These are phyloP conservation scores for Lachnellula cervina DNA, from an alignment of 2,329 filamentous ascomycete genomes.

Conservation along the genomic window DNA sequence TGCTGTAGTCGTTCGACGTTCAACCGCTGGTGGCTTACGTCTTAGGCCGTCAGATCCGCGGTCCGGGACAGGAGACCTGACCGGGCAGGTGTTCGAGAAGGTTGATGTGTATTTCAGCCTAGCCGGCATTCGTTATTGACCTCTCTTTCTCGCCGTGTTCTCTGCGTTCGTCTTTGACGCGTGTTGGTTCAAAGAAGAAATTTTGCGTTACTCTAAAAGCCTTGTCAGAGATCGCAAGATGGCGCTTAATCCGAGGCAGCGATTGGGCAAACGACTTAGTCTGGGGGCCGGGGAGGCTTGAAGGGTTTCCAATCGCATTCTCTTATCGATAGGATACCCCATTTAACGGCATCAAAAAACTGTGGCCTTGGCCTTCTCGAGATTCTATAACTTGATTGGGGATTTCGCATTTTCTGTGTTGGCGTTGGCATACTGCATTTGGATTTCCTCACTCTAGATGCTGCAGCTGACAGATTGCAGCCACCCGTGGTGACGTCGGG, in stretches of 20 bases:
- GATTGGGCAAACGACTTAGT: conserved; percentile 10
- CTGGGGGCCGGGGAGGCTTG: conserved; percentile 6
- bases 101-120: too few species aligned
- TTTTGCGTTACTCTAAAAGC: background rate
- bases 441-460: conserved; percentile 10
- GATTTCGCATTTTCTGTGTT: background rate
- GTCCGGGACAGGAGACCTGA: too few species aligned
- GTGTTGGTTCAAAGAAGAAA: too few species aligned
- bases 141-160: too few species aligned
- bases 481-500: conserved; percentile 25
- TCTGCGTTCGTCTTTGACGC: too few species aligned
- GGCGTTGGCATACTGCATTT: background rate
- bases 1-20: too few species aligned
- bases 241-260: conserved; percentile 14
- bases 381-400: conserved; percentile 8
- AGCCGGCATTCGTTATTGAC: too few species aligned
- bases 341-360: background rate
- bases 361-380: background rate
- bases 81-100: too few species aligned
- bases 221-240: background rate
- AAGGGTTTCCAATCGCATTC: background rate
- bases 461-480: conserved; percentile 24
- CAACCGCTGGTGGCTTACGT: too few species aligned
- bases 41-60: too few species aligned
- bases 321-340: conserved; percentile 14